A percentile compares a stretch with the other conserved stretches of the same genome.
These are phyloP conservation scores for Gossypium gossypioides DNA, from an alignment of 441 rosid genomes.

Conservation along the genomic window DNA sequence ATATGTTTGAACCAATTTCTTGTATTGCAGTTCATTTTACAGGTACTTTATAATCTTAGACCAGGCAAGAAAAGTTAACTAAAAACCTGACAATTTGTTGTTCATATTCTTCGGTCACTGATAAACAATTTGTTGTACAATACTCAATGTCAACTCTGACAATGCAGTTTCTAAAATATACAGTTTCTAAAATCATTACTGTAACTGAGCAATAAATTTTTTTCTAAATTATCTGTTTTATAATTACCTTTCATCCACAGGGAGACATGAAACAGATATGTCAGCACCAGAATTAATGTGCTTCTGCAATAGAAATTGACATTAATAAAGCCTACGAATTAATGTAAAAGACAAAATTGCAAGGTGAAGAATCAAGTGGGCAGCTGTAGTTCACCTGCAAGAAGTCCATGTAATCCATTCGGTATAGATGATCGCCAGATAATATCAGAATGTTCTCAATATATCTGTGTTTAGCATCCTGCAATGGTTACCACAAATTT, in stretches of 20 bases:
- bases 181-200: background rate
- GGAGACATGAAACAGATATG: slow-evolving; percentile 64
- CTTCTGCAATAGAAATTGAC: slow-evolving; percentile 38
- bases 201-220: background rate
- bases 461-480: slow-evolving; percentile 68
- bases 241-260: slow-evolving; percentile 58
- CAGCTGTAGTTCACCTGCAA: slow-evolving; percentile 42
- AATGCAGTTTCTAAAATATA: background rate
- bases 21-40: background rate
- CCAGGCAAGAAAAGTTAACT: background rate
- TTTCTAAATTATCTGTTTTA: background rate
- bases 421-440: slow-evolving; percentile 78
- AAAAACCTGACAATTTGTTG: background rate
- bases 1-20: background rate
- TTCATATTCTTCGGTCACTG: background rate
- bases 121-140: background rate
- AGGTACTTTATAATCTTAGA: background rate
- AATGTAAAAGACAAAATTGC: background rate
- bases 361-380: background rate
- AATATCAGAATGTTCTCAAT: slow-evolving; percentile 73
- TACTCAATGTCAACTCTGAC: background rate
- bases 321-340: background rate
- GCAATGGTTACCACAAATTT: slow-evolving; percentile 2
- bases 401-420: slow-evolving; percentile 82
- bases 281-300: slow-evolving; percentile 69